Conservation (phyloP, 257 asterid species). For the Solanum neorickii region DNA sequence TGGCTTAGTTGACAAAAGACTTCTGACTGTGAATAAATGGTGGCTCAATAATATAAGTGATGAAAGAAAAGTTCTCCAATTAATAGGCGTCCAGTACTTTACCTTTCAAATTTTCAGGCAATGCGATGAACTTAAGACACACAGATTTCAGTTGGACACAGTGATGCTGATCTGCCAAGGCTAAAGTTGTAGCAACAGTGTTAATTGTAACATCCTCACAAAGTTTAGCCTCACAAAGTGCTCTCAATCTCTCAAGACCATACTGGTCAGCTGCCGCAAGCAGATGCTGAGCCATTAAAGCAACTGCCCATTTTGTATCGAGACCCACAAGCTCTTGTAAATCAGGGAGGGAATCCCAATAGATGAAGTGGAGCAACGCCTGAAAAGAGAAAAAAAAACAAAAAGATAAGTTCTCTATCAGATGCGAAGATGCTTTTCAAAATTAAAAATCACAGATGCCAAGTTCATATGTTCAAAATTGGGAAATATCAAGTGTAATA, state of each 20-base stretch:
- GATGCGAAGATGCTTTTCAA: not conserved
- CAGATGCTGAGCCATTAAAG: constrained; percentile 3
- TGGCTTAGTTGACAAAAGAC: not conserved
- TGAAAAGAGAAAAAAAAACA: not conserved
- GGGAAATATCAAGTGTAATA: not conserved
- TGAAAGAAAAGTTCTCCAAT: not conserved
- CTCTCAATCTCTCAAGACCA: constrained; percentile 6
- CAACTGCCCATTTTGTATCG: constrained; percentile 1
- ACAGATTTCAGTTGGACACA: constrained; percentile 7
- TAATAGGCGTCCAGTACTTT: not conserved
- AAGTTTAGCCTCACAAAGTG: constrained; percentile 6
- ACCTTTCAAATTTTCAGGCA: constrained; percentile 9
- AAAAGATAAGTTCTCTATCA: not conserved
- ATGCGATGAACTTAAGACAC: not conserved
- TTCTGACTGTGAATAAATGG: not conserved
- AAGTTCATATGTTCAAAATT: not conserved
- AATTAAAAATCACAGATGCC: not conserved
- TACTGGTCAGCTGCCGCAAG: constrained; percentile 13
- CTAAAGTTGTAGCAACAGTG: constrained; percentile 11
- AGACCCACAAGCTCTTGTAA: constrained; percentile 5
- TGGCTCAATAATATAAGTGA: not conserved
- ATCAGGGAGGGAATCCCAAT: constrained; percentile 13
- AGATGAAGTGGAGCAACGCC: constrained; percentile 14
- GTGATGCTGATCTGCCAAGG: constrained; percentile 7
- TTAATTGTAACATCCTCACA: constrained; percentile 4